Conservation (phyloP, 2,329 filamentous ascomycete genomes). For the Macrophomina pseudophaseolina region DNA sequence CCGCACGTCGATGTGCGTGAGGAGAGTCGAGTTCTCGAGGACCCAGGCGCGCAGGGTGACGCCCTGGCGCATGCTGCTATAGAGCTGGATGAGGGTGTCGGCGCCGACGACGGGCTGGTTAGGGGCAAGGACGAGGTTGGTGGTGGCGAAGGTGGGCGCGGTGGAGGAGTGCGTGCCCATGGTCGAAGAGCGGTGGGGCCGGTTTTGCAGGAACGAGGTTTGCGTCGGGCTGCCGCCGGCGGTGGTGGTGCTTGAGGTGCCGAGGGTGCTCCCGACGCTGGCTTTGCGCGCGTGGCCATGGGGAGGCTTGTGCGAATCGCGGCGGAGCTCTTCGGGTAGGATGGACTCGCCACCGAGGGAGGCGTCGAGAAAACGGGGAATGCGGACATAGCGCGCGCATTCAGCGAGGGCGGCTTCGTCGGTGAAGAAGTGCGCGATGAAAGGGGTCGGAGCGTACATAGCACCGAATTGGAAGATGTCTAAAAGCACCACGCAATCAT, state of each 20-base stretch:
- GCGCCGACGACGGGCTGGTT: constrained; percentile 31
- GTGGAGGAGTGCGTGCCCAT: constrained; percentile 17
- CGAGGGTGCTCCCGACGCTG: constrained; percentile 25
- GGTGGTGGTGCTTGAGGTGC: neutral
- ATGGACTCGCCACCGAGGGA: constrained; percentile 12
- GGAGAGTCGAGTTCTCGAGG: constrained; percentile 71
- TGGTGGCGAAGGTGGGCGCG: neutral
- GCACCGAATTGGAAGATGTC: constrained; percentile 95
- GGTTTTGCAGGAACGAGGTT: constrained; percentile 2
- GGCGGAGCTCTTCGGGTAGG: constrained; percentile 6
- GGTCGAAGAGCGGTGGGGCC: constrained; percentile 23
- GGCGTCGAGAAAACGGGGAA: constrained; percentile 42
- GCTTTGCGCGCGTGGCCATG: constrained; percentile 23
- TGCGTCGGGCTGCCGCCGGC: constrained; percentile 17
- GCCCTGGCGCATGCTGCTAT: constrained; percentile 82
- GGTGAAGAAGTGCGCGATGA: constrained; percentile 78
- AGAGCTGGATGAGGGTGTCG: constrained; percentile 73
- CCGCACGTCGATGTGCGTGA: constrained; percentile 82
- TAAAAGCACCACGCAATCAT: constrained; percentile 85
- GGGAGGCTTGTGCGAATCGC: constrained; percentile 3
- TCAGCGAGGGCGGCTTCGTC: constrained; percentile 83
- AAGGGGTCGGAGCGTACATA: constrained; percentile 83
- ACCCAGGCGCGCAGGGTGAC: constrained; percentile 89
- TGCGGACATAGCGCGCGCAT: constrained; percentile 78
- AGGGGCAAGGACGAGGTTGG: constrained; percentile 24